Evolutionary conservation across 139 green algal genomes (phyloP).

Genomic region (Auxenochlorella protothecoides): DNA sequence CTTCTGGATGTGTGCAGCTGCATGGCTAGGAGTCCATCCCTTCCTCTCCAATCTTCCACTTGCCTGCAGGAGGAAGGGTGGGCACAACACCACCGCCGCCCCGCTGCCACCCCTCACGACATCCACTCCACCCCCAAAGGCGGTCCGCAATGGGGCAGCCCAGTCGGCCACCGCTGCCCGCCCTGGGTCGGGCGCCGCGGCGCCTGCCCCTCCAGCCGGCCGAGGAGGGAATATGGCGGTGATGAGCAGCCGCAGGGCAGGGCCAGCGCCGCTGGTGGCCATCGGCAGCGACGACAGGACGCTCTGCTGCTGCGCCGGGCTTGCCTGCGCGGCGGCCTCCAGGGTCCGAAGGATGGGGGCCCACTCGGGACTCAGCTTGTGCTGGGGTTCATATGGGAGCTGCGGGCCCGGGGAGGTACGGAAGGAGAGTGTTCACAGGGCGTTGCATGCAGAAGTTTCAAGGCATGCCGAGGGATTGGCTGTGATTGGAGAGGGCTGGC

Average conservation of each 20-base stretch:
- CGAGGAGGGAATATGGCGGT: background rate
- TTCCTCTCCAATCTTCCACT: too few relatives aligned
- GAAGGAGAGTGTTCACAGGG: too few relatives aligned
- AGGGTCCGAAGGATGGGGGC: background rate
- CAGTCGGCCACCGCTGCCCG: conserved; percentile 19
- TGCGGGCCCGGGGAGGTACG: background rate
- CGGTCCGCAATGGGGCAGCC: background rate
- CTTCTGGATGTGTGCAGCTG: too few relatives aligned
- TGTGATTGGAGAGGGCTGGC: too few relatives aligned
- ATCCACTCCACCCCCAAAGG: too few relatives aligned
- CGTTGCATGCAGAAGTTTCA: too few relatives aligned
- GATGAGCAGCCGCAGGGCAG: conserved; percentile 4
- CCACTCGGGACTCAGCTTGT: conserved; percentile 28
- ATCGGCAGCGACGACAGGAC: background rate
- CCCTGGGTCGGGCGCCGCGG: conserved; percentile 3
- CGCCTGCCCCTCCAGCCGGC: background rate
- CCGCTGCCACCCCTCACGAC: too few relatives aligned
- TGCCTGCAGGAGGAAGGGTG: background rate
- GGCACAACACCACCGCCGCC: background rate
- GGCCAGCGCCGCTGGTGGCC: conserved; percentile 1
- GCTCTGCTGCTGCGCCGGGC: background rate
- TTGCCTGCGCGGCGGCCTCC: background rate
- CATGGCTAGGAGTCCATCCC: too few relatives aligned
- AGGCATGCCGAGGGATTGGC: too few relatives aligned
- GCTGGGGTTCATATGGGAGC: background rate